These are phyloP conservation scores for Skeletonema menzelii DNA, from an alignment of 108 stramenopile species.

Conservation along the genomic window DNA sequence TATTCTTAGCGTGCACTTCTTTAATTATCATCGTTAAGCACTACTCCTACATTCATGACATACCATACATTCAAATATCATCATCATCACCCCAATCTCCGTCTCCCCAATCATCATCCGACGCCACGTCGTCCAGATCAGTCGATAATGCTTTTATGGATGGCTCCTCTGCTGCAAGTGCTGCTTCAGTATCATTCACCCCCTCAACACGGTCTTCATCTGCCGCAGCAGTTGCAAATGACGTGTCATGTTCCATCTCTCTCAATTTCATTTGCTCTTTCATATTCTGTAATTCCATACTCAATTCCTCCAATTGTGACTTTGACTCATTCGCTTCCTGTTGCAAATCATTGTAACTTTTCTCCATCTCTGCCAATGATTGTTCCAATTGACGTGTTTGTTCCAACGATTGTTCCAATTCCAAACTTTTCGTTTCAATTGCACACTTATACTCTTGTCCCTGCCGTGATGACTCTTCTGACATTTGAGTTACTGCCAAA, in stretches of 20 bases:
- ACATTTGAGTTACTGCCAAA: neutral
- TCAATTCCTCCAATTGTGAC: neutral
- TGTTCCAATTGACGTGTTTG: slow-evolving; percentile 8
- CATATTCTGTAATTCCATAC: neutral
- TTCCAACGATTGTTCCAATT: slow-evolving; percentile 1
- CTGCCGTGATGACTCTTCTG: slow-evolving; percentile 2
- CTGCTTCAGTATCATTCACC: neutral
- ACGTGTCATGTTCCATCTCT: neutral
- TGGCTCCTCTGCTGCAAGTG: neutral
- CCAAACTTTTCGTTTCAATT: neutral
- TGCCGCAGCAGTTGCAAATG: neutral
- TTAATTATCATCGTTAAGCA: too few species aligned
- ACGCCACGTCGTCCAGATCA: neutral
- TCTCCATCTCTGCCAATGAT: slow-evolving; percentile 7
- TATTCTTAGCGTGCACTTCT: too few species aligned
- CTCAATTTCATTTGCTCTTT: neutral
- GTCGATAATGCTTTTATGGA: neutral
- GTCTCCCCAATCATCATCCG: slow-evolving; percentile 26
- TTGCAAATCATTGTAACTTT: neutral
- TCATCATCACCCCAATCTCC: slow-evolving; percentile 22
- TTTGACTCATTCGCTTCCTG: slow-evolving; percentile 11
- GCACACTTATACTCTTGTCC: neutral
- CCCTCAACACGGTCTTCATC: neutral
- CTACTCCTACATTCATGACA: too few species aligned
- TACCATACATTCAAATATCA: too few species aligned